These are phyloP conservation scores for Hyphodiscus sp. DNA, from an alignment of 2,329 filamentous ascomycete genomes.

Conservation along the genomic window DNA sequence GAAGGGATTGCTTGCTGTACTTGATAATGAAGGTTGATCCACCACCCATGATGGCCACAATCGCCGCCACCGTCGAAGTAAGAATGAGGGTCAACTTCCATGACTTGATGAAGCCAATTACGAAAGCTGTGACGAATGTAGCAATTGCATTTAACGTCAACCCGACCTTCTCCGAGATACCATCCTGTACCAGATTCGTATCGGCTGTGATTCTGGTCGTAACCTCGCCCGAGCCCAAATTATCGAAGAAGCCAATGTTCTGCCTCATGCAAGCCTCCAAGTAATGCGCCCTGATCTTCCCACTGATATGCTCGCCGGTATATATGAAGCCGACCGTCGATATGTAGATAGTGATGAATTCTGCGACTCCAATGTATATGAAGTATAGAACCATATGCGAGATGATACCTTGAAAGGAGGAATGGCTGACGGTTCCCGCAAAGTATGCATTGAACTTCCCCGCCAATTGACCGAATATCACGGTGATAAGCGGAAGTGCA, in stretches of 20 bases:
- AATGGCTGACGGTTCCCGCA: constrained; percentile 38
- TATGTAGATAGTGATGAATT: constrained; percentile 73
- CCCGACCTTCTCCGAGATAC: constrained; percentile 83
- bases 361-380: constrained; percentile 74
- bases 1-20: constrained; percentile 70
- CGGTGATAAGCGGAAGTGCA: constrained; percentile 46
- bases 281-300: constrained; percentile 76
- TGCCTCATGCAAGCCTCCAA: constrained; percentile 77
- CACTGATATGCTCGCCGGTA: constrained; percentile 70
- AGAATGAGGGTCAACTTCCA: constrained; percentile 93
- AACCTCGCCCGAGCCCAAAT: constrained; percentile 85
- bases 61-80: constrained; percentile 70
- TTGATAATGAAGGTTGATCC: constrained; percentile 71
- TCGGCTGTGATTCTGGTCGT: constrained; percentile 92
- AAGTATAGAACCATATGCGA: constrained; percentile 69
- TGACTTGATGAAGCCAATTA: constrained; percentile 85
- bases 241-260: constrained; percentile 91
- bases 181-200: constrained; percentile 88
- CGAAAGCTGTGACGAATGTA: constrained; percentile 80
- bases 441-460: constrained; percentile 61
- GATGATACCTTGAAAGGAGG: constrained; percentile 55
- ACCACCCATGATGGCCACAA: constrained; percentile 69
- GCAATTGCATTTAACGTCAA: constrained; percentile 70
- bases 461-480: constrained; percentile 73
- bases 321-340: constrained; percentile 88